Percentiles rank a stretch among this genome's conserved stretches.
Evolutionary conservation across 805 yeast genomes (phyloP).

Genomic region (Ogataea trehaloabstinens): DNA sequence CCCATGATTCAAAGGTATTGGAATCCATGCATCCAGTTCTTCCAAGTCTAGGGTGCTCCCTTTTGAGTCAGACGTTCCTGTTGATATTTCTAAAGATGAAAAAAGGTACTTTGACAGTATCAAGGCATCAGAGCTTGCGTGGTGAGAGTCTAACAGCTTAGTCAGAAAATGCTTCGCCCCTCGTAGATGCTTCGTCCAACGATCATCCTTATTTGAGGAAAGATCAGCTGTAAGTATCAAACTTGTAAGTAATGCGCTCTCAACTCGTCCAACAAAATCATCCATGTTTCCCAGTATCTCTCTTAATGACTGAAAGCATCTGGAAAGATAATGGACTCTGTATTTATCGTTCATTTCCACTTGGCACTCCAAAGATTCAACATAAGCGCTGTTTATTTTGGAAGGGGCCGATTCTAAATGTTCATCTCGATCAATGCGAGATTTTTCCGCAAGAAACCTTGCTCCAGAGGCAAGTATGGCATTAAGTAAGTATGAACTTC

Average conservation of each 20-base stretch:
- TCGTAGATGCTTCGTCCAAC: conserved; percentile 60
- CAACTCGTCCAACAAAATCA: conserved; percentile 47
- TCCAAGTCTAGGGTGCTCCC: conserved; percentile 51
- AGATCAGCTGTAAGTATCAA: conserved; percentile 59
- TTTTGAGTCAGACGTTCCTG: conserved; percentile 48
- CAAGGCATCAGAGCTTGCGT: conserved; percentile 16
- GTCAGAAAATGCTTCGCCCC: conserved; percentile 62
- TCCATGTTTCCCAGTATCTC: conserved; percentile 38
- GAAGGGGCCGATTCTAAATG: conserved; percentile 6
- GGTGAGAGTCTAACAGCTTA: conserved; percentile 33
- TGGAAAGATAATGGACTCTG: conserved; percentile 59
- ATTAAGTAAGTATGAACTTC: conserved; percentile 59
- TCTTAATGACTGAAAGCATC: conserved; percentile 58
- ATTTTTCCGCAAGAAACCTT: conserved; percentile 35
- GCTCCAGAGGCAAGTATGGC: conserved; percentile 75
- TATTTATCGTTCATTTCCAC: conserved; percentile 48
- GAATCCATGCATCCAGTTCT: conserved; percentile 37
- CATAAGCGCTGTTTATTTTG: conserved; percentile 7
- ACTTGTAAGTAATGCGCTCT: conserved; percentile 64
- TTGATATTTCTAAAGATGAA: conserved; percentile 51
- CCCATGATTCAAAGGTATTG: conserved; percentile 26
- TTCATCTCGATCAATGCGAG: conserved; percentile 19
- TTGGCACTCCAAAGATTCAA: conserved; percentile 15
- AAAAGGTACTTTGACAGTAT: conserved; percentile 32
- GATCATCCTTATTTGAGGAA: conserved; percentile 49